Base-by-base conservation (phyloP, 2,329 filamentous ascomycete genomes). In the Monilinia fructigena region DNA sequence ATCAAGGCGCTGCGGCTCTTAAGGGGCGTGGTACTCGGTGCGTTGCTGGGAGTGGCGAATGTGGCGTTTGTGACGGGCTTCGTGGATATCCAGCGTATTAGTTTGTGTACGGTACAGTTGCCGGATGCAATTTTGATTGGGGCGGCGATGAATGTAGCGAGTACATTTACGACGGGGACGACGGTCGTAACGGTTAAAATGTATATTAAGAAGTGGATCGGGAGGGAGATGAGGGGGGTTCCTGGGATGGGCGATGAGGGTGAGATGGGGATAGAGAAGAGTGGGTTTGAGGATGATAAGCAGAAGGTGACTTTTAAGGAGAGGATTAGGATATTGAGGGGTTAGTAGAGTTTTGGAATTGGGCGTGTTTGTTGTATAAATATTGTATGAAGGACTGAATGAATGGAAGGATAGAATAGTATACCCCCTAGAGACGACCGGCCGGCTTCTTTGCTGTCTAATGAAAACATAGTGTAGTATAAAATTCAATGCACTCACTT, bases 121-220 rank as follows among this genome's bases (percentile, higher is more conserved):
- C 63, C 63, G 11, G 63, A 65, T 60, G 11, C 18, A 45, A 23
- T 65, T 18, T 20, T 65, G 63, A 42, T 65, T 38, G 55, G 31
- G 4, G 54, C 35, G 0, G 45, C 42, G 18, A 50, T 65, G 54
- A 31, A 23, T 31, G 35, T 20, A 0, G 20, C 42, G n/a, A 52
- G 31, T n/a, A 5, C 38, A n/a, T 60, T 65, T 31, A 42, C 63
- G 12, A 59, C 55, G 1, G 55, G 63, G 0, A 20, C 11, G 1
- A 53, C 54, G 28, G 55, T 65, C 0, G 54, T 65, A 31, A 18
- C 26, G 55, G 63, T 26, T 1, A 65, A 52, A 2, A 59, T 47
- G 42, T 40, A 31, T 26, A 16, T 65, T 10, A 11, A 35, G 54
- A 50, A 53, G 31, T 65, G 54, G 63, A 16, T 65, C 12, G 11